Percentiles rank a stretch among this genome's conserved stretches.
phyloP scores from a whole-genome alignment of 192 early-diverging fungal species.

The Hyaloraphidium curvatum region DNA sequence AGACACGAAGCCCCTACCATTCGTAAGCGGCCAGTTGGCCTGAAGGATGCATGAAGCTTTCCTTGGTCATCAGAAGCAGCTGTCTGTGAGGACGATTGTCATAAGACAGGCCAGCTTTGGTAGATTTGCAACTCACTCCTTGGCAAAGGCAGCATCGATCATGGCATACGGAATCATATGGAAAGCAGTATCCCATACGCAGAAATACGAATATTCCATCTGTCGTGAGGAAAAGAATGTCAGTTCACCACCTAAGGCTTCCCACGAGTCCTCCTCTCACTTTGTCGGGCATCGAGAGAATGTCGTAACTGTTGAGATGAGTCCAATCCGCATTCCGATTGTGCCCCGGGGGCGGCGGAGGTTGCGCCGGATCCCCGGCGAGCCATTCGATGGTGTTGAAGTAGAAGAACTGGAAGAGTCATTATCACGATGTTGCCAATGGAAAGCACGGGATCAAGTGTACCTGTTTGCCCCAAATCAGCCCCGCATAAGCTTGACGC shows the following conservation, averaged over 20 bases:
- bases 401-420: constrained; percentile 17
- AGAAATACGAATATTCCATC: too few species aligned
- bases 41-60: constrained; percentile 16
- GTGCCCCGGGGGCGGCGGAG: constrained; percentile 10
- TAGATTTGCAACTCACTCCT: constrained; percentile 6
- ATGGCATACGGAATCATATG: constrained; percentile 4
- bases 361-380: constrained; percentile 12
- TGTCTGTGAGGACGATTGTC: not conserved
- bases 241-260: too few species aligned
- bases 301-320: constrained; percentile 17
- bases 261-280: too few species aligned
- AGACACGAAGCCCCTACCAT: too few species aligned
- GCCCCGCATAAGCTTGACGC: constrained; percentile 15
- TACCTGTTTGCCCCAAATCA: constrained; percentile 18
- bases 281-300: constrained; percentile 16
- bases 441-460: too few species aligned
- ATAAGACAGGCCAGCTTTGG: not conserved
- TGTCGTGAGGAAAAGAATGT: too few species aligned
- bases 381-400: constrained; percentile 13
- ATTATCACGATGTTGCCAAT: too few species aligned
- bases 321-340: constrained; percentile 10
- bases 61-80: constrained; percentile 10
- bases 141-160: constrained; percentile 18
- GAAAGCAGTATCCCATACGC: constrained; percentile 17
- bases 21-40: constrained; percentile 19